Evolutionary conservation across 2,329 filamentous ascomycete genomes (phyloP).

Genomic region (Beauveria caledonica): DNA sequence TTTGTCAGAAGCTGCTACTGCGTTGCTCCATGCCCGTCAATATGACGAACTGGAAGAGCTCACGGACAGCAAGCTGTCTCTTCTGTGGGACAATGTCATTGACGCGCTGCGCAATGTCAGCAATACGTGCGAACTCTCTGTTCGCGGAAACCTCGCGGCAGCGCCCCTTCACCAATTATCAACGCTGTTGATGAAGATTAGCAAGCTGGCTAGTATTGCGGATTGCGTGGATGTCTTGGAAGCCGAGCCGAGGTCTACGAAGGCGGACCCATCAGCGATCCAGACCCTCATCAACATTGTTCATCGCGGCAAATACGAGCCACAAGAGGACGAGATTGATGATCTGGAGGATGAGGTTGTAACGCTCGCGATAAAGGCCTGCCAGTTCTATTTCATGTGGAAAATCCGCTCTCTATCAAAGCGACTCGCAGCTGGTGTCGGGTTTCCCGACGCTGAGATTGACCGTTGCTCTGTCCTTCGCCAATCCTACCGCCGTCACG

Average conservation of each 20-base stretch:
- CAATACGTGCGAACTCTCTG: conserved; percentile 61
- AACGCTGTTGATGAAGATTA: conserved; percentile 68
- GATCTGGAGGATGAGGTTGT: conserved; percentile 73
- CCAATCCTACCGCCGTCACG: conserved; percentile 49
- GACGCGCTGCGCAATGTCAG: conserved; percentile 65
- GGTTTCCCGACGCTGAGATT: conserved; percentile 49
- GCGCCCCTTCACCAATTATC: conserved; percentile 61
- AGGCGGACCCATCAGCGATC: conserved; percentile 47
- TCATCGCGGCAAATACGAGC: conserved; percentile 62
- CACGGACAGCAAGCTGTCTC: conserved; percentile 69
- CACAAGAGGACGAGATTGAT: conserved; percentile 62
- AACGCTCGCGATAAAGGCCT: conserved; percentile 63
- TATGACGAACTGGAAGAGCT: conserved; percentile 85
- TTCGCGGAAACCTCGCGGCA: conserved; percentile 59
- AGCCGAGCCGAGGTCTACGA: conserved; percentile 39
- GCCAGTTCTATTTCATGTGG: conserved; percentile 94
- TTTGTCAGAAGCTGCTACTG: conserved; percentile 71
- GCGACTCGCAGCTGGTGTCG: conserved; percentile 45
- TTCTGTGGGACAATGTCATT: conserved; percentile 78
- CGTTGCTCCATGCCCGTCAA: conserved; percentile 75
- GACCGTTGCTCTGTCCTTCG: conserved; percentile 50
- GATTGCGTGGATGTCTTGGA: conserved; percentile 74
- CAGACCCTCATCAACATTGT: conserved; percentile 66
- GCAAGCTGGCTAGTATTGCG: conserved; percentile 70
- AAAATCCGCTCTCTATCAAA: conserved; percentile 57